Evolutionary conservation across 1,284 basidiomycete species (phyloP).

Genomic region (Austroboletus novae-zelandiae): DNA sequence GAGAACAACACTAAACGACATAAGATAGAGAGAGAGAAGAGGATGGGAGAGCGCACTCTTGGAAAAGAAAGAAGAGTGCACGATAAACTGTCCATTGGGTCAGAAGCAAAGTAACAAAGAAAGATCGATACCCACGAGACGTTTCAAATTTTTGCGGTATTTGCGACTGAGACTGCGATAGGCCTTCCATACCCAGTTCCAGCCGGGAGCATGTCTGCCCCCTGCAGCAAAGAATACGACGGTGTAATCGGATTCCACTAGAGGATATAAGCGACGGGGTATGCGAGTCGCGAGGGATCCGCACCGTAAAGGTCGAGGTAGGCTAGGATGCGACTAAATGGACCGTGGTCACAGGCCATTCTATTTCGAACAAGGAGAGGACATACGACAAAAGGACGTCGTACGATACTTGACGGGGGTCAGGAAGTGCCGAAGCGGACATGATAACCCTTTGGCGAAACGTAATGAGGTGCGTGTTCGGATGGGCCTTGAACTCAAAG

Average conservation of each 20-base stretch:
- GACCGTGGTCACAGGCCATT: constrained; percentile 9
- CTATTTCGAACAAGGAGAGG: constrained; percentile 3
- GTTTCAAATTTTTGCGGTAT: constrained; percentile 86
- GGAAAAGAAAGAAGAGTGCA: constrained; percentile 85
- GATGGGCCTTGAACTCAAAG: constrained; percentile 8
- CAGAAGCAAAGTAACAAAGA: constrained; percentile 1
- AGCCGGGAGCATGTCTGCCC: constrained; percentile 69
- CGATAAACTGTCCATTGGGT: constrained; percentile 58
- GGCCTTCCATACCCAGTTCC: constrained; percentile 91
- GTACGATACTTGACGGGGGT: constrained; percentile 74
- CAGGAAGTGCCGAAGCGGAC: constrained; percentile 77
- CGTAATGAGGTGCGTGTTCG: not conserved
- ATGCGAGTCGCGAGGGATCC: constrained; percentile 15
- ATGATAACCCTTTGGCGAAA: constrained; percentile 64
- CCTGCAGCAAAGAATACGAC: constrained; percentile 84
- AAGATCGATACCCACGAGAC: constrained; percentile 48
- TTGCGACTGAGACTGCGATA: constrained; percentile 78
- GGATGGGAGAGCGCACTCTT: constrained; percentile 54
- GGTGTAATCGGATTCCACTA: constrained; percentile 85
- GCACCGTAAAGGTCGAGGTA: constrained; percentile 78
- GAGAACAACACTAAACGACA: constrained; percentile 70
- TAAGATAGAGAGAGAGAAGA: not conserved
- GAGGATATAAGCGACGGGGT: constrained; percentile 1
- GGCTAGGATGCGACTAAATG: constrained; percentile 61
- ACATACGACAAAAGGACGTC: constrained; percentile 73